Evolutionary conservation across 1,284 basidiomycete species (phyloP).

Genomic region (Moesziomyces sp.): DNA sequence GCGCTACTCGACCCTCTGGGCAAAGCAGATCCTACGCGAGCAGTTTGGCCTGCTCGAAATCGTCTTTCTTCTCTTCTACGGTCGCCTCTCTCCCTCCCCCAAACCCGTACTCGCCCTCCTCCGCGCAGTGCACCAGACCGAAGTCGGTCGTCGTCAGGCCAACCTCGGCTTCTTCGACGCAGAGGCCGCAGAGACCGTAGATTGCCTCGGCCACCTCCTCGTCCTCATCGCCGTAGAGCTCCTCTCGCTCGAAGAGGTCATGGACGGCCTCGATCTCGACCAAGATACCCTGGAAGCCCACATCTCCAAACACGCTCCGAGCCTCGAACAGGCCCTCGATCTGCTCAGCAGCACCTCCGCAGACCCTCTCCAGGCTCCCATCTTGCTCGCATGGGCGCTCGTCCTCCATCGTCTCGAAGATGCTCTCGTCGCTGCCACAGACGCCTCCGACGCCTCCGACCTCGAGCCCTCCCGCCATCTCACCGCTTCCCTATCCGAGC

Average conservation of each 20-base stretch:
- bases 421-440: slow-evolving; percentile 42
- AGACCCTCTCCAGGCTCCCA: slow-evolving; percentile 75
- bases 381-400: slow-evolving; percentile 82
- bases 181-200: slow-evolving; percentile 75
- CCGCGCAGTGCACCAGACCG: slow-evolving; percentile 75
- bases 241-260: slow-evolving; percentile 80
- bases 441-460: slow-evolving; percentile 40
- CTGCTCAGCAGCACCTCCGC: slow-evolving; percentile 72
- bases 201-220: slow-evolving; percentile 79
- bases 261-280: slow-evolving; percentile 69
- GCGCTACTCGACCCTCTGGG: slow-evolving; percentile 76
- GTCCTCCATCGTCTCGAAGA: slow-evolving; percentile 71
- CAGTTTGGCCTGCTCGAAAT: slow-evolving; percentile 83
- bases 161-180: slow-evolving; percentile 76
- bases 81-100: slow-evolving; percentile 77
- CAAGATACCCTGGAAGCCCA: slow-evolving; percentile 10
- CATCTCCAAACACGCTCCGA: slow-evolving; percentile 27
- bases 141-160: slow-evolving; percentile 77
- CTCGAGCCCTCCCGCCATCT: slow-evolving; percentile 43
- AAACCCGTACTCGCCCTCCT: slow-evolving; percentile 75
- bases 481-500: slow-evolving; percentile 14
- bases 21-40: slow-evolving; percentile 81
- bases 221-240: slow-evolving; percentile 81
- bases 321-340: slow-evolving; percentile 70
- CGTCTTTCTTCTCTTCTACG: slow-evolving; percentile 85